Percentiles rank a stretch among this genome's conserved stretches.
Evolutionary conservation across 257 asterid genomes (phyloP).

Genomic region (Solanum phureja): DNA sequence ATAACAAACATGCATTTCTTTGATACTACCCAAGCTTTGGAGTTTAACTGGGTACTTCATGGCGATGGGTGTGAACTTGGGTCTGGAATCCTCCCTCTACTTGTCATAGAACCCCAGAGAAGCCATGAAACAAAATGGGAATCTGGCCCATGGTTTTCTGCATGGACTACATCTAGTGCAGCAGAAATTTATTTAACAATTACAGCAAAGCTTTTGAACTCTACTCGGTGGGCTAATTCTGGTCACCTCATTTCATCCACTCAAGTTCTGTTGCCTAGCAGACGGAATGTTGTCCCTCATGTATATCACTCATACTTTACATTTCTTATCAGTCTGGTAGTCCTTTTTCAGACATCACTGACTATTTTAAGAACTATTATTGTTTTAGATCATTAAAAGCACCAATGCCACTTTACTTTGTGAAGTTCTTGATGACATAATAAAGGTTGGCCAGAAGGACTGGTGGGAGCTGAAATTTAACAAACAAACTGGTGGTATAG

Average conservation of each 20-base stretch:
- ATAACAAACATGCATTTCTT: constrained; percentile 72
- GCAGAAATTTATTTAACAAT: constrained; percentile 57
- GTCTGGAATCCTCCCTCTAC: constrained; percentile 51
- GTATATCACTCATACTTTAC: constrained; percentile 23
- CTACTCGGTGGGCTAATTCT: constrained; percentile 75
- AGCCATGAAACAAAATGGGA: constrained; percentile 43
- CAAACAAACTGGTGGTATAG: constrained; percentile 54
- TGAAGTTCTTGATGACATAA: constrained; percentile 40
- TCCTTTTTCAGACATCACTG: background rate
- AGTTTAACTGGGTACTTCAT: constrained; percentile 57
- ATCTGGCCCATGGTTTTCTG: constrained; percentile 72
- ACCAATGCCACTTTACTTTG: constrained; percentile 22
- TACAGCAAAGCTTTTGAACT: constrained; percentile 41
- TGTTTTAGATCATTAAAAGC: constrained; percentile 35
- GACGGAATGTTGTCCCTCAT: constrained; percentile 40
- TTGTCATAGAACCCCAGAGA: constrained; percentile 54
- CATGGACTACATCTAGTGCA: constrained; percentile 48
- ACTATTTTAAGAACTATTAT: background rate
- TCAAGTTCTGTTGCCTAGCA: constrained; percentile 61
- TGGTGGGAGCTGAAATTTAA: constrained; percentile 73
- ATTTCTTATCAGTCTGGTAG: background rate
- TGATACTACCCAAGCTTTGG: constrained; percentile 58
- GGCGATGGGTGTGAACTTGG: constrained; percentile 78
- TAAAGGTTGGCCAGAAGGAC: constrained; percentile 41
- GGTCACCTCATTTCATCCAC: constrained; percentile 78